Conservation (phyloP, 805 yeast species). For the Myxozyma lipomycoides region DNA sequence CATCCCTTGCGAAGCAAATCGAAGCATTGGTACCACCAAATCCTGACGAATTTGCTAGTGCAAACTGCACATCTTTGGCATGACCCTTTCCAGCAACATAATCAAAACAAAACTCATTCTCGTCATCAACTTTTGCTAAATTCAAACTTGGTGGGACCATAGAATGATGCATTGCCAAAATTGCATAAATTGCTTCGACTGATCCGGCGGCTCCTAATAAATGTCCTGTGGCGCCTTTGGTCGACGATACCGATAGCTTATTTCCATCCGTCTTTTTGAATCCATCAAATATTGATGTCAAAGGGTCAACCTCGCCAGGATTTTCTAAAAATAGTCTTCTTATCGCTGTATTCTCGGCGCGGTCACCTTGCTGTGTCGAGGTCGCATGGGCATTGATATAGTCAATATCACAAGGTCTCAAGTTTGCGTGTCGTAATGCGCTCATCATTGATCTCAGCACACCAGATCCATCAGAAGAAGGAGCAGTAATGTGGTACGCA, state of each 20-base stretch:
- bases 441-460: slow-evolving; percentile 76
- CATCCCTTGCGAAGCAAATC: slow-evolving; percentile 47
- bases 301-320: slow-evolving; percentile 38
- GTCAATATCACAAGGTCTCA: slow-evolving; percentile 51
- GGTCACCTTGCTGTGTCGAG: slow-evolving; percentile 82
- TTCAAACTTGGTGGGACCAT: slow-evolving; percentile 79
- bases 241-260: slow-evolving; percentile 56
- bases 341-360: slow-evolving; percentile 80
- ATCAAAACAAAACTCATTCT: slow-evolving; percentile 47
- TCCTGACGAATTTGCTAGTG: slow-evolving; percentile 87
- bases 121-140: slow-evolving; percentile 50
- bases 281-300: slow-evolving; percentile 23
- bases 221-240: slow-evolving; percentile 92
- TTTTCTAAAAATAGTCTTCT: slow-evolving; percentile 45
- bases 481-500: slow-evolving; percentile 90
- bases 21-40: slow-evolving; percentile 96
- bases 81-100: slow-evolving; percentile 50
- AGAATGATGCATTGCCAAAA: slow-evolving; percentile 56
- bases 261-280: slow-evolving; percentile 8
- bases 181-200: slow-evolving; percentile 79
- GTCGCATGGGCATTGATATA: slow-evolving; percentile 98
- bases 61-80: slow-evolving; percentile 47
- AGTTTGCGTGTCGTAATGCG: slow-evolving; percentile 55
- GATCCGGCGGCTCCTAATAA: slow-evolving; percentile 95
- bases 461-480: slow-evolving; percentile 76